A percentile compares a stretch with the other conserved stretches of the same genome.
phyloP scores from a whole-genome alignment of 768 basidiomycete genomes.

The Amanita muscaria region DNA sequence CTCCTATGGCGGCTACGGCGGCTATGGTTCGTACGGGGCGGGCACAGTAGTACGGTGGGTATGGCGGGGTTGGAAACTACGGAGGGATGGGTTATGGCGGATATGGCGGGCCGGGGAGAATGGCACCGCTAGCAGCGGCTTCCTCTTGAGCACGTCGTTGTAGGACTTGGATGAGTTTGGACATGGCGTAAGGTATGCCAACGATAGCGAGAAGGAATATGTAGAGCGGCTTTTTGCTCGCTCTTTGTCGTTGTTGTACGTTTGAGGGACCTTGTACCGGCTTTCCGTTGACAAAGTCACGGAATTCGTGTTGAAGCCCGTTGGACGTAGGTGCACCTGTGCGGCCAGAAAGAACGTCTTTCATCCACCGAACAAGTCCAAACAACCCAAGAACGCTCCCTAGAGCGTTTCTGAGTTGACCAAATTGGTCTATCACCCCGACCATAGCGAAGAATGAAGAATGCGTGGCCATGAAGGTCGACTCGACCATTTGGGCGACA shows the following conservation, averaged over 20 bases:
- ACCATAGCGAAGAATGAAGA: conserved; percentile 95
- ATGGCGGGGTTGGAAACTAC: no score
- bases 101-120: conserved; percentile 25
- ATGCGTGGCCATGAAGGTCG: conserved; percentile 95
- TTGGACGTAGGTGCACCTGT: conserved; percentile 16
- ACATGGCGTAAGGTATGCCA: conserved; percentile 69
- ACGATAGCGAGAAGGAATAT: conserved; percentile 91
- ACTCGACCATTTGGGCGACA: conserved; percentile 95
- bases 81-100: no score
- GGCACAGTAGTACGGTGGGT: no score
- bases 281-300: conserved; percentile 62
- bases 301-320: conserved; percentile 55
- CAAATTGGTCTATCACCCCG: conserved; percentile 92
- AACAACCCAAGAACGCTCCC: conserved; percentile 92
- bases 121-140: conserved; percentile 29
- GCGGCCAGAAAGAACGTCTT: conserved; percentile 45
- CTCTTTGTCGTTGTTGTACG: conserved; percentile 34
- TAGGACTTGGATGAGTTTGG: conserved; percentile 75
- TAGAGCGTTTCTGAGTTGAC: conserved; percentile 82
- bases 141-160: conserved; percentile 50
- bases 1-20: no score
- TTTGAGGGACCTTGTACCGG: conserved; percentile 42
- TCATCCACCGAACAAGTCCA: conserved; percentile 82
- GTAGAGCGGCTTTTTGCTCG: conserved; percentile 84
- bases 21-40: no score